Percentiles rank a stretch among this genome's conserved stretches.
These are phyloP conservation scores for Moricandia moricandioides DNA, from an alignment of 345 rosid species.

Conservation along the genomic window DNA sequence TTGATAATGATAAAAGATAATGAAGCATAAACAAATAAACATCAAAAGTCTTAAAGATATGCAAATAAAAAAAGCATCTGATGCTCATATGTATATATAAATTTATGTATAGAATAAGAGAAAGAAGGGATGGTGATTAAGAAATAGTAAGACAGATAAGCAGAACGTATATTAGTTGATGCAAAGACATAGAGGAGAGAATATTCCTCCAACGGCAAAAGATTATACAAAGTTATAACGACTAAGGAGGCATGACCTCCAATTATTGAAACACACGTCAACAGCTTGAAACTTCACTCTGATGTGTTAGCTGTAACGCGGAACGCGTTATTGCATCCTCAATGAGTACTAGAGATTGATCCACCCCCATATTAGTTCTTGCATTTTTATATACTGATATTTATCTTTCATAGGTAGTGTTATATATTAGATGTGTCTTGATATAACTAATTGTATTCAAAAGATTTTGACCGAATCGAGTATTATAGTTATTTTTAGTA, in stretches of 20 bases:
- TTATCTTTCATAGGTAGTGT: too few species aligned
- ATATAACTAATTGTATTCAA: too few species aligned
- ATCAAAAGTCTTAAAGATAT: not conserved
- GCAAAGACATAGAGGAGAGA: conserved; percentile 16
- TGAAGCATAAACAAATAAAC: not conserved
- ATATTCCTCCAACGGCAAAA: conserved; percentile 31
- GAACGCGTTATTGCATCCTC: conserved; percentile 34
- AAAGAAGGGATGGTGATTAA: conserved; percentile 14
- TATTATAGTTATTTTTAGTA: too few species aligned
- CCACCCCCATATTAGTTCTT: too few species aligned
- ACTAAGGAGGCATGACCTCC: not conserved
- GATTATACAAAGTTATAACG: not conserved
- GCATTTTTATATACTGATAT: too few species aligned
- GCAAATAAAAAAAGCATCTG: conserved; percentile 22
- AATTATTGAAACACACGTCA: conserved; percentile 33
- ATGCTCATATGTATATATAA: not conserved
- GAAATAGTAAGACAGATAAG: conserved; percentile 22
- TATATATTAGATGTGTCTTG: too few species aligned
- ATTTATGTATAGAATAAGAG: not conserved
- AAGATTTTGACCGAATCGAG: too few species aligned
- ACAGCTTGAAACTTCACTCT: conserved; percentile 13
- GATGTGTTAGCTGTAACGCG: conserved; percentile 39
- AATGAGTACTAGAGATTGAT: too few species aligned
- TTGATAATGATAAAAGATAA: not conserved
- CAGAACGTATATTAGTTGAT: not conserved